These are phyloP conservation scores for Cephaloascus albidus DNA, from an alignment of 805 yeast genomes.

Conservation along the genomic window DNA sequence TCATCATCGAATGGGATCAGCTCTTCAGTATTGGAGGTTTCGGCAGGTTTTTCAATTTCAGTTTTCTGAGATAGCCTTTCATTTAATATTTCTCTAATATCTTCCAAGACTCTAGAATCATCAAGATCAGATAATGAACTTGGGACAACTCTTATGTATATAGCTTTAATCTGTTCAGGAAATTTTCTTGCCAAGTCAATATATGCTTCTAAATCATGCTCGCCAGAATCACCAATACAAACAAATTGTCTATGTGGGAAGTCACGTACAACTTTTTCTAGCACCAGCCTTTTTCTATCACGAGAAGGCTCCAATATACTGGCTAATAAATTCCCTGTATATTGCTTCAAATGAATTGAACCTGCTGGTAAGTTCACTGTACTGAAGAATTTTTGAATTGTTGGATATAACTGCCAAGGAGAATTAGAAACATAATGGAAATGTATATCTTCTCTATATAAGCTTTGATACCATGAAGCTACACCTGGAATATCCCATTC, in stretches of 20 bases:
- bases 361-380: conserved; percentile 61
- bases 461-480: conserved; percentile 56
- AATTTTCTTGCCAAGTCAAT: conserved; percentile 50
- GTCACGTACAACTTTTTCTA: conserved; percentile 56
- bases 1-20: conserved; percentile 11
- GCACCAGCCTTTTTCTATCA: conserved; percentile 63
- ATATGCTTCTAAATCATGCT: conserved; percentile 89
- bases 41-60: conserved; percentile 7
- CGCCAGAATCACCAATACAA: conserved; percentile 93
- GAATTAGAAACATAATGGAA: conserved; percentile 93
- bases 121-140: conserved; percentile 55
- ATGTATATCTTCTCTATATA: conserved; percentile 40
- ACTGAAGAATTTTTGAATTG: conserved; percentile 47
- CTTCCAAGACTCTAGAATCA: conserved; percentile 18
- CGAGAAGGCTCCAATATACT: conserved; percentile 83
- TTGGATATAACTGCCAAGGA: conserved; percentile 80
- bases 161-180: conserved; percentile 62
- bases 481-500: conserved; percentile 73
- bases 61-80: conserved; percentile 4
- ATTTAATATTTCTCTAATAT: conserved; percentile 16
- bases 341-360: conserved; percentile 80
- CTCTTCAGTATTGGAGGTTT: conserved; percentile 3
- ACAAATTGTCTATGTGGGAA: conserved; percentile 74
- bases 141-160: conserved; percentile 72
- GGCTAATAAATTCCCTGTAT: conserved; percentile 71